Evolutionary conservation across 202 grass and related monocot genomes (phyloP), one percentile per base, ranked within the genome.

Genomic region (Panicum virgatum): DNA sequence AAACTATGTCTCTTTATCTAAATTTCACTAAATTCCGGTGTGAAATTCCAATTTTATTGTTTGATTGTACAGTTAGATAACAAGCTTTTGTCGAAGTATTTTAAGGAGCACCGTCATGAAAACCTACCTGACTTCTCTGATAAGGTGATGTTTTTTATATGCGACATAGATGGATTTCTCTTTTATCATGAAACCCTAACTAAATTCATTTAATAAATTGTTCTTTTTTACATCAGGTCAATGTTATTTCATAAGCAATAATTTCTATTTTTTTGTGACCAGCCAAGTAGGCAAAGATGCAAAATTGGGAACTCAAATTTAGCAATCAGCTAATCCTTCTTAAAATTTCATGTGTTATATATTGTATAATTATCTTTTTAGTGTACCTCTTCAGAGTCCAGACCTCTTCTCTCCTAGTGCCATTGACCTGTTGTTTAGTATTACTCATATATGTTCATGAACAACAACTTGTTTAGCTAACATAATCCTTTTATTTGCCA

Each of bases 51-150:
- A 39, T 26, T 58, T 87, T 46, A 12, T 46, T 83, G 13, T 88
- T 80, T 86, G 23, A 70, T 51, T 67, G 27, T 83, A 63, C 88
- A 98, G 95, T 88, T 98, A 76, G 95, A 98, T 82, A 91, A 80
- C 71, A 94, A 89, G 29, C 86, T 98, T 80, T 69, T 94, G 66
- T 77, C 86, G 5, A 91, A 87, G 43, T 98, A 98, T 85, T 98
- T 98, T 81, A 91, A 94, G 79, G 95, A 93, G 85, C 86, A 93
- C 51, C 90, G 69, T 81, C 92, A 93, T 86, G 90, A 93, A 59
- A 91, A 91, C 69, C 82, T 98, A 53, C 95, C 95, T 5, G 95
- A 94, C 44, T 98, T 98, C 76, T 88, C 86, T 26, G 86, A 94
- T 32, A 98, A 98, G 95, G 95, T 94, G 80, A 73, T 58, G 60